Evolutionary conservation across 2,329 filamentous ascomycete species (phyloP), one percentile per base, ranked within the genome.

Genomic region (Curvularia sp.): DNA sequence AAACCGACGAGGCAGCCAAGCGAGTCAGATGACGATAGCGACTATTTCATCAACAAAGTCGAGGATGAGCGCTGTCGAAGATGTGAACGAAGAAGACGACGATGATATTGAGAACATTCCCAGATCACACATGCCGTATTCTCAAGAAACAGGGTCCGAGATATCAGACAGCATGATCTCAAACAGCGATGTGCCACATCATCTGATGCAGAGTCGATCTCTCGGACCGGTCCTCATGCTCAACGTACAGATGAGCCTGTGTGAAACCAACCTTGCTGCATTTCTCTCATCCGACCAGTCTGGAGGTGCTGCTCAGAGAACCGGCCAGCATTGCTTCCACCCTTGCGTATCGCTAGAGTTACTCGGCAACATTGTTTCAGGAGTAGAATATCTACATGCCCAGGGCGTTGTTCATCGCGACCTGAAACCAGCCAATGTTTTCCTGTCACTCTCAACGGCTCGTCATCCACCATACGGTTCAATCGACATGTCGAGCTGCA

Each of bases 201-300:
- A 71, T 9, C 58, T 74, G 13, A 49, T 74, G 15, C 54, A 69
- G 21, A 45, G 57, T 1, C 66, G 65, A 28, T 50, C 36, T 19
- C 49, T 57, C 1, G 74, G 73, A 9, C 73, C 74, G 6, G 53
- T 72, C 45, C 66, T 87, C 10, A 83, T 83, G 5, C 78, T 89
- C 8, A 87, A 89, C 70, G 86, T 89, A n/a, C 87, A 89, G 67
- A 89, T 89, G 86, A 85, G 84, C 4, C 78, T 87, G 3, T 86
- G 88, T 70, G 86, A 87, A 0, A 80, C 87, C 51, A 88, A 86
- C 1, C 79, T 90, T 10, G 81, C 83, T 8, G 82, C 84, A 1
- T 89, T 86, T 65, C 71, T 90, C 5, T 82, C 72, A 1, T 65
- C 65, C 30, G 55, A 70, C 48, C 58, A 60, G 15, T 13, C 57